Conservation (phyloP, 139 green algal genomes). For the Micractinium sp. region DNA sequence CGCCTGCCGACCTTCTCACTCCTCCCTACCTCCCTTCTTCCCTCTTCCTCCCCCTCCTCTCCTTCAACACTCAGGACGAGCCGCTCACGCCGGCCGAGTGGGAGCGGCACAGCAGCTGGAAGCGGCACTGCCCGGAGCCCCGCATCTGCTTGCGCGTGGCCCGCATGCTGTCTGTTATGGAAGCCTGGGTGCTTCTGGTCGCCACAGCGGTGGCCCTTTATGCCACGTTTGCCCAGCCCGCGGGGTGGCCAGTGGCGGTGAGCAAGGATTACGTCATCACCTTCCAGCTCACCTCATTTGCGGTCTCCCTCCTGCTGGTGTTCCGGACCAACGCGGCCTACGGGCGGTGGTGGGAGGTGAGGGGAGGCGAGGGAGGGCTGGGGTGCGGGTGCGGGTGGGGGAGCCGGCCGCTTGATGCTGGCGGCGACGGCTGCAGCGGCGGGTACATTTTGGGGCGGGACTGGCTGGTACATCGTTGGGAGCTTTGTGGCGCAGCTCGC, state of each 20-base stretch:
- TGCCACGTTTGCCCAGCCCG: background rate
- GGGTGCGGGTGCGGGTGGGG: no score
- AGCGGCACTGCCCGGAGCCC: constrained; percentile 38
- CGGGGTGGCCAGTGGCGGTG: background rate
- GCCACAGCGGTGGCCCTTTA: constrained; percentile 3
- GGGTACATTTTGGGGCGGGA: no score
- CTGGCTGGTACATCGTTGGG: no score
- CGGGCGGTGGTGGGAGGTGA: constrained; percentile 60
- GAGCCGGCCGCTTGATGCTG: no score
- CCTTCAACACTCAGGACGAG: constrained; percentile 6
- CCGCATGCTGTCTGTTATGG: constrained; percentile 14
- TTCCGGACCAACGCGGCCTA: constrained; percentile 62
- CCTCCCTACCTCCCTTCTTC: background rate
- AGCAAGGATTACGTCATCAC: constrained; percentile 10
- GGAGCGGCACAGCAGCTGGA: constrained; percentile 32
- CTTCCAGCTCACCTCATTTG: constrained; percentile 51
- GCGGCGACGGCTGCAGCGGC: no score
- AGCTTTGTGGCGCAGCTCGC: no score
- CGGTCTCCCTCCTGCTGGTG: constrained; percentile 59
- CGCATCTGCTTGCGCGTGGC: constrained; percentile 21
- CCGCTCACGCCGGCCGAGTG: constrained; percentile 19
- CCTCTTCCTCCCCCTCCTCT: background rate
- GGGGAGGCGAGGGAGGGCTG: background rate
- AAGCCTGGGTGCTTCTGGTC: constrained; percentile 16
- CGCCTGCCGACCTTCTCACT: background rate